Conservation (phyloP, 1,139 yeast genomes). For the Nakaseomyces delphensis region DNA sequence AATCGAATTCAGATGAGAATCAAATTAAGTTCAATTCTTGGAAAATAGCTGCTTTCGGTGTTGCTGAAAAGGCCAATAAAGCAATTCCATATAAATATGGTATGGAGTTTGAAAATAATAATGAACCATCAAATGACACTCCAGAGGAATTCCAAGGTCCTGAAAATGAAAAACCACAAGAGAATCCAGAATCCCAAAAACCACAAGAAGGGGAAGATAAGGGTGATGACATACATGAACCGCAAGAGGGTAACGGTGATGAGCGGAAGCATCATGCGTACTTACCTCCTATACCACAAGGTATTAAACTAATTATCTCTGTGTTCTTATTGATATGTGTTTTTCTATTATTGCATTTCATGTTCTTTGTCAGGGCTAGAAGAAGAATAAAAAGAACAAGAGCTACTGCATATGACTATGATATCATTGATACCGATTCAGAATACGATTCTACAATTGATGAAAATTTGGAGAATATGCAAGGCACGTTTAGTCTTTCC, state of each 20-base stretch:
- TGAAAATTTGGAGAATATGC: slow-evolving; percentile 12
- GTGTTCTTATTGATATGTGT: slow-evolving; percentile 54
- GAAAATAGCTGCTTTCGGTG: slow-evolving; percentile 81
- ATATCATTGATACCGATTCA: slow-evolving; percentile 53
- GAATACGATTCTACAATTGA: slow-evolving; percentile 31
- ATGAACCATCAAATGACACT: neutral
- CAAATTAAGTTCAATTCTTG: slow-evolving; percentile 53
- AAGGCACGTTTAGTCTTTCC: slow-evolving; percentile 13
- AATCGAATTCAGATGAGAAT: slow-evolving; percentile 36
- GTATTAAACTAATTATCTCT: slow-evolving; percentile 44
- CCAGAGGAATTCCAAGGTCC: neutral
- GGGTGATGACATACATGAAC: neutral
- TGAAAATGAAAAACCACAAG: neutral
- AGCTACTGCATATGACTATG: slow-evolving; percentile 70
- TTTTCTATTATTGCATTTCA: slow-evolving; percentile 44
- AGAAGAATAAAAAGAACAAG: slow-evolving; percentile 51
- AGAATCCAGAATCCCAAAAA: too few species aligned
- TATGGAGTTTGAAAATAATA: neutral
- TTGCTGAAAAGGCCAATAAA: slow-evolving; percentile 33
- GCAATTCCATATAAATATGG: neutral
- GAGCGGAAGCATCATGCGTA: slow-evolving; percentile 17
- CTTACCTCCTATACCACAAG: slow-evolving; percentile 19
- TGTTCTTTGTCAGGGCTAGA: slow-evolving; percentile 38
- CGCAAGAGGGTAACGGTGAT: slow-evolving; percentile 6
- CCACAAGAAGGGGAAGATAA: neutral